Conservation (phyloP, 31 red algal species). For the Endocladia muricata region DNA sequence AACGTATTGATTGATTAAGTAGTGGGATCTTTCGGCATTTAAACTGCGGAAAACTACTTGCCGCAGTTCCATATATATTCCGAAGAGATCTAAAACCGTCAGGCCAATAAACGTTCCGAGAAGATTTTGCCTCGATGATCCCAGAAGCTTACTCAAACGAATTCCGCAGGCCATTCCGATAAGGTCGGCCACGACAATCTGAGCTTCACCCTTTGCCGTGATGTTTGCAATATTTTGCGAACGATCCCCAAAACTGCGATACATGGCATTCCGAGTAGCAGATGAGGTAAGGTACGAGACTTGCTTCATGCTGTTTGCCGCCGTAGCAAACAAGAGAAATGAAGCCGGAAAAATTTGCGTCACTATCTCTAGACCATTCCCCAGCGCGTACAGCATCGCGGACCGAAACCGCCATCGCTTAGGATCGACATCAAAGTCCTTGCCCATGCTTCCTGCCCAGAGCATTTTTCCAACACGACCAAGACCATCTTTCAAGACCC, state of each 20-base stretch:
- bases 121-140: conserved; percentile 57
- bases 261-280: conserved; percentile 98
- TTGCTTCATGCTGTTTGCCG: conserved; percentile 95
- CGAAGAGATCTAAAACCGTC: conserved; percentile 80
- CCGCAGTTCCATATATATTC: conserved; percentile 95
- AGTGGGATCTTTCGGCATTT: conserved; percentile 82
- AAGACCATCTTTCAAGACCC: conserved; percentile 97
- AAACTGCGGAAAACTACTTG: conserved; percentile 91
- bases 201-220: conserved; percentile 98
- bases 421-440: conserved; percentile 98
- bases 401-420: conserved; percentile 94
- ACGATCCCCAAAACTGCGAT: conserved; percentile 89
- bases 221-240: conserved; percentile 98
- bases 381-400: conserved; percentile 86
- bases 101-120: conserved; percentile 65
- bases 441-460: conserved; percentile 91
- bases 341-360: conserved; percentile 95
- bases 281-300: conserved; percentile 93
- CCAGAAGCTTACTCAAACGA: conserved; percentile 81
- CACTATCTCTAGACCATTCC: conserved; percentile 94
- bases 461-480: conserved; percentile 98
- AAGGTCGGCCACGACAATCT: conserved; percentile 96
- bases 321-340: conserved; percentile 91
- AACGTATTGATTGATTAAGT: conserved; percentile 74
- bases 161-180: conserved; percentile 94